Base-by-base conservation (phyloP, 805 yeast species). In the Saturnispora bothae region DNA sequence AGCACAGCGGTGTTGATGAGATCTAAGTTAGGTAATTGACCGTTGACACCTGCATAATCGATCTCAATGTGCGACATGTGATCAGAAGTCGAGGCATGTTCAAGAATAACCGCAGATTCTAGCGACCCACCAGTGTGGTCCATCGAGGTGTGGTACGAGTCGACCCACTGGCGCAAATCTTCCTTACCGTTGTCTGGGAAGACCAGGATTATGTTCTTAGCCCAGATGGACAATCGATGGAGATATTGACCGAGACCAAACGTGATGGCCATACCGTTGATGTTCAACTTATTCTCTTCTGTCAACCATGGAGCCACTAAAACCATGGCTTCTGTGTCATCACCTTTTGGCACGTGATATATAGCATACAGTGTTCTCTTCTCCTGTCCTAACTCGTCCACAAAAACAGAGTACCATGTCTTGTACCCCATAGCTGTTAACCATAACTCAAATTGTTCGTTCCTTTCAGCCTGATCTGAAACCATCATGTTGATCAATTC, bases 21-120 rank as follows among this genome's bases (percentile, higher is more conserved):
- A 60, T 92, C 99, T 50, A 92, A 67, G 55, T 92, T 92, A 13
- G 99, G 99, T 46, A 88, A 67, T 59, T 86, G 96, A 16, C 99
- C 99, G 53, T 92, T 92, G 42, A 88, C 65, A 0, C 98, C 98
- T 43, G 82, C 85, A 54, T 84, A 89, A 34, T 63, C 66, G 31
- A 92, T 56, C 54, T 88, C 95, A 23, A 83, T 59, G 50, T 71
- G 74, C 40, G 81, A 83, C 54, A 86, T 73, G 47, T 73, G 68
- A 55, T 88, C 97, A 26, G 56, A 53, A 1, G 59, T 57, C 6
- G 63, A 61, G 3, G 92, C 76, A 52, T 72, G 85, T 55, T 92
- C 97, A 43, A 92, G 50, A 16, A 86, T 78, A 3, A 92, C 54
- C 0, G 96, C 97, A 26, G 92, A 83, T 50, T 92, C 96, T 29